These are phyloP conservation scores for Kregervanrija fluxuum DNA, from an alignment of 805 yeast species.

Conservation along the genomic window DNA sequence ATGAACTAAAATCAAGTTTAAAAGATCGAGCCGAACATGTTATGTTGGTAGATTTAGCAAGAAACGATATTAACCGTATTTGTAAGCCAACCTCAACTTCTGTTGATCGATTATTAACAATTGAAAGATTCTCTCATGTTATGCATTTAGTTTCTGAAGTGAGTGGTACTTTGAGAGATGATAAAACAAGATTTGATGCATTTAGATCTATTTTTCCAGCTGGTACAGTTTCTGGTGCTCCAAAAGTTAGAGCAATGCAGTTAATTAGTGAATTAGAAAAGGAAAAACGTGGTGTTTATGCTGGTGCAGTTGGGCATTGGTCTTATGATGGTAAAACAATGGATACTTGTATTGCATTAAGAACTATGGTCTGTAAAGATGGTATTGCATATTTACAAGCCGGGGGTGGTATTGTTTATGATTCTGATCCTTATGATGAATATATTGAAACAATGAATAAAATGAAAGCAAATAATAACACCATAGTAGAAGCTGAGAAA, in stretches of 20 bases:
- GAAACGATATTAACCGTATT: conserved; percentile 94
- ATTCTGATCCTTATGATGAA: conserved; percentile 92
- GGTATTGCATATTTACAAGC: conserved; percentile 92
- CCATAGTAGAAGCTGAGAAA: conserved; percentile 88
- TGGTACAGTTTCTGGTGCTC: conserved; percentile 98
- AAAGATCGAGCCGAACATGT: conserved; percentile 98
- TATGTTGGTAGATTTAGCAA: conserved; percentile 95
- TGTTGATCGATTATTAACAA: conserved; percentile 82
- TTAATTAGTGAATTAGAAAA: conserved; percentile 81
- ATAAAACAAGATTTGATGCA: conserved; percentile 89
- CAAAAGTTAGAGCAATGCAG: conserved; percentile 96
- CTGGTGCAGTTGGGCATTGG: conserved; percentile 99
- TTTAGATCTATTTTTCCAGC: conserved; percentile 98
- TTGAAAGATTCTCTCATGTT: conserved; percentile 93
- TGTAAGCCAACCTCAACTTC: conserved; percentile 79
- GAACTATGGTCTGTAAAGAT: conserved; percentile 94
- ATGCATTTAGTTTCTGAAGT: conserved; percentile 95
- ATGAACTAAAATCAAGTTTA: conserved; percentile 59
- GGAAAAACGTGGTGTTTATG: conserved; percentile 93
- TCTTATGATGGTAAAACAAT: conserved; percentile 89
- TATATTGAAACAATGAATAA: conserved; percentile 95
- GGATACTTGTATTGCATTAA: conserved; percentile 96
- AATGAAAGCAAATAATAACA: conserved; percentile 87
- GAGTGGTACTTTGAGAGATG: conserved; percentile 80
- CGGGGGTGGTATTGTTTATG: conserved; percentile 97